Conservation (phyloP, 306 rosid genomes). For the Myrica gale region DNA sequence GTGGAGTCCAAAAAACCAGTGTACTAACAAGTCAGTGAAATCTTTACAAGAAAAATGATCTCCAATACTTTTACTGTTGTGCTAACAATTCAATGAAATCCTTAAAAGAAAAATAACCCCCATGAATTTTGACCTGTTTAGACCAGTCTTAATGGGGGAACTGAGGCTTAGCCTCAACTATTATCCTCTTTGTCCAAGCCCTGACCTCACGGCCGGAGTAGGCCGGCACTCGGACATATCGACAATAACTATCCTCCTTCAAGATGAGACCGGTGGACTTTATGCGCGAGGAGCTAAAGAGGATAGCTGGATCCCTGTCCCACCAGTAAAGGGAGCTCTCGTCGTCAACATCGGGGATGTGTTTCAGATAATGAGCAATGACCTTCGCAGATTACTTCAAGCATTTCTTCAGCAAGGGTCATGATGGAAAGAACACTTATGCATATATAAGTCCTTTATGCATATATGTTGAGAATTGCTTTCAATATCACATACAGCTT, state of each 20-base stretch:
- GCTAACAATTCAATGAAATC: no score
- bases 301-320: constrained; percentile 39
- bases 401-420: constrained; percentile 47
- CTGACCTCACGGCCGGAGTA: constrained; percentile 35
- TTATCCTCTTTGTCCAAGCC: constrained; percentile 44
- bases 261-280: constrained; percentile 40
- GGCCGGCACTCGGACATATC: constrained; percentile 40
- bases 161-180: constrained; percentile 37
- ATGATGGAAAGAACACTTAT: no score
- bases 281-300: constrained; percentile 33
- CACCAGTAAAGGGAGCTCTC: constrained; percentile 39
- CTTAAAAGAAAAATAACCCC: no score
- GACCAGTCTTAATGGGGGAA: no score
- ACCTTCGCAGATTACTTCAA: constrained; percentile 38
- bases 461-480: background rate
- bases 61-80: no score
- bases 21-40: no score
- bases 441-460: background rate
- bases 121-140: no score
- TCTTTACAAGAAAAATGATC: no score
- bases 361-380: constrained; percentile 47
- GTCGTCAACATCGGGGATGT: constrained; percentile 44
- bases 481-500: constrained; percentile 18
- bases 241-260: constrained; percentile 42
- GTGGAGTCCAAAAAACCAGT: no score